These are phyloP conservation scores for Trypanosoma rangeli DNA, from an alignment of 208 protist species.

Conservation along the genomic window DNA sequence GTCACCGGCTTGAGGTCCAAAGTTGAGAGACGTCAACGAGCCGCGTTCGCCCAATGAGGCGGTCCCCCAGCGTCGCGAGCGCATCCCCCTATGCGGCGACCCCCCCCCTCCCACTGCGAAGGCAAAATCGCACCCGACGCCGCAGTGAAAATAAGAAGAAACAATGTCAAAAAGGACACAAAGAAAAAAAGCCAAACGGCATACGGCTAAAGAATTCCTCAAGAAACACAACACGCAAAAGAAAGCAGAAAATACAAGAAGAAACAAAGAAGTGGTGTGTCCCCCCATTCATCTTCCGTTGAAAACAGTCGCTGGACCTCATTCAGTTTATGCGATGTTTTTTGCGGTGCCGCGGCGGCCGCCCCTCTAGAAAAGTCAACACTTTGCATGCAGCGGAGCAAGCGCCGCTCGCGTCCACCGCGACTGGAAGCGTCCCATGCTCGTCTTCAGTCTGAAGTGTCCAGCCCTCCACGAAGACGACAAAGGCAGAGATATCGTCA, in stretches of 20 bases:
- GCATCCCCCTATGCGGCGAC: background rate
- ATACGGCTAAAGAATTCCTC: background rate
- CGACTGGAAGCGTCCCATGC: background rate
- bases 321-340: constrained; percentile 76
- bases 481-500: constrained; percentile 29
- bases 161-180: background rate
- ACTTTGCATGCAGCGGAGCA: constrained; percentile 46
- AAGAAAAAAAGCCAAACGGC: background rate
- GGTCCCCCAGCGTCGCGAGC: background rate
- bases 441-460: constrained; percentile 1
- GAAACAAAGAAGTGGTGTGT: background rate
- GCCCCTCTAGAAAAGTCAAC: constrained; percentile 55
- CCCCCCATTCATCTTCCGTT: background rate
- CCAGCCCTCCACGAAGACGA: constrained; percentile 19
- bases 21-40: background rate
- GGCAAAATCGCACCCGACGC: background rate
- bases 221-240: background rate
- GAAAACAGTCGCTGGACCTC: background rate
- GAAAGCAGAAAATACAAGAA: background rate
- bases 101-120: background rate
- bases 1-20: background rate
- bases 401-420: constrained; percentile 31
- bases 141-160: too few species aligned
- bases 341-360: constrained; percentile 42
- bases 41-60: background rate